Evolutionary conservation across 2,329 filamentous ascomycete species (phyloP), one percentile per base, ranked within the genome.

Genomic region (Cryphonectria japonica): DNA sequence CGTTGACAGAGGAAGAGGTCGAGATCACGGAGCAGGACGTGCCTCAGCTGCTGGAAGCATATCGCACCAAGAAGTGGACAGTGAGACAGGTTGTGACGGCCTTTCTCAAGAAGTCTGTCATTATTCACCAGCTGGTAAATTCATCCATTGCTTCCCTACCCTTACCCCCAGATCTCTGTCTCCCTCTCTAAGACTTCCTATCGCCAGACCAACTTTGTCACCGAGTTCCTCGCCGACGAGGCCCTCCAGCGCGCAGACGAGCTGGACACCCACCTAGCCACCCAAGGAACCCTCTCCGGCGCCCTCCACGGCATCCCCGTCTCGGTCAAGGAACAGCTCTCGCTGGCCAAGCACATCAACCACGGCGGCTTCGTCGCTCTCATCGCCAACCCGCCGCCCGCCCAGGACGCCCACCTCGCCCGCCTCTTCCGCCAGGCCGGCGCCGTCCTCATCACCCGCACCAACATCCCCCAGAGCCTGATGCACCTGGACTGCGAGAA

Each of bases 61-160:
- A 73, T 14, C 52, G 41, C 29, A 14, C 0, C 68, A 73, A 62
- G 75, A 76, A 46, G 76, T 81, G 57, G 67, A 77, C 79, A 76
- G 81, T 80, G 77, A 77, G 81, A 26, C 66, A 78, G 8, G 79
- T 84, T 3, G 77, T 80, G 1, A 78, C 77, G 2, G 85, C 84
- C 0, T 86, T 86, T 71, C 84, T 84, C 68, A 87, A 86, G 73
- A 79, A 84, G 22, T 83, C 84, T 3, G 82, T 84, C 1, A 80
- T 86, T 29, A 83, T 83, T 0, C 83, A 86, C 54, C 85, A 87
- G 72, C 78, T 84, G 52, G 37, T 39, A 39, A 39, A 39, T 9
- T 39, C 37, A 9, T 11, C 11, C 37, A 11, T 26, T 39, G 3
- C 61, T 16, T n/a, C 16, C 2, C 22, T 8, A 29, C 26, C 16